These are phyloP conservation scores for Carex scoparia DNA, from an alignment of 176 grass and related monocot species.

Conservation along the genomic window DNA sequence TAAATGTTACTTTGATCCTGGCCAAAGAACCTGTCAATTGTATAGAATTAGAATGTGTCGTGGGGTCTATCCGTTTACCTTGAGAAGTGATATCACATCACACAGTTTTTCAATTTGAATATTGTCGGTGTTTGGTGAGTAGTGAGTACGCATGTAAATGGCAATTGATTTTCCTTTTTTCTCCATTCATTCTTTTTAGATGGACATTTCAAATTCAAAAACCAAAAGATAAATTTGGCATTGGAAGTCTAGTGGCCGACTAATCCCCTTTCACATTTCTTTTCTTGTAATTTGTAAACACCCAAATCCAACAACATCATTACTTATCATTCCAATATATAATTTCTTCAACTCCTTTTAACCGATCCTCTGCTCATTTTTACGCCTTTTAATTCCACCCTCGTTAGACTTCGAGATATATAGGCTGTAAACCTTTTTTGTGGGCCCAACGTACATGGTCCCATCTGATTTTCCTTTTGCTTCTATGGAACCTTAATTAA, in stretches of 20 bases:
- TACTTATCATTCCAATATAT: constrained; percentile 1
- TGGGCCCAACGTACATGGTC: neutral
- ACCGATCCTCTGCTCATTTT: neutral
- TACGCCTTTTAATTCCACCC: constrained; percentile 13
- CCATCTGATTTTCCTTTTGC: neutral
- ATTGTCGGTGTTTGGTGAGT: neutral
- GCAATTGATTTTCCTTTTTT: neutral
- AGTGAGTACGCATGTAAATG: neutral
- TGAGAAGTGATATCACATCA: neutral
- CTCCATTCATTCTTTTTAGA: neutral
- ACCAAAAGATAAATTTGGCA: constrained; percentile 1
- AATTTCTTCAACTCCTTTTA: neutral
- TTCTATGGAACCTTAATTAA: neutral
- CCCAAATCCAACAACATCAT: constrained; percentile 14
- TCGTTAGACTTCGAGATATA: neutral
- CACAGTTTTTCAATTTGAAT: constrained; percentile 7
- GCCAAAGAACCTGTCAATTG: no score
- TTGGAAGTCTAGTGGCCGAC: constrained; percentile 10
- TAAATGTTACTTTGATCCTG: no score
- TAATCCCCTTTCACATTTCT: constrained; percentile 9
- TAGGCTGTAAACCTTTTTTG: neutral
- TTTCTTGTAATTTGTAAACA: constrained; percentile 8
- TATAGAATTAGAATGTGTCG: no score
- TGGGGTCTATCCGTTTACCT: neutral
- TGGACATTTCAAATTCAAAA: constrained; percentile 1